Evolutionary conservation across 176 grass and related monocot genomes (phyloP), one percentile per base, ranked within the genome.

Genomic region (Miscanthus lutarioriparius): DNA sequence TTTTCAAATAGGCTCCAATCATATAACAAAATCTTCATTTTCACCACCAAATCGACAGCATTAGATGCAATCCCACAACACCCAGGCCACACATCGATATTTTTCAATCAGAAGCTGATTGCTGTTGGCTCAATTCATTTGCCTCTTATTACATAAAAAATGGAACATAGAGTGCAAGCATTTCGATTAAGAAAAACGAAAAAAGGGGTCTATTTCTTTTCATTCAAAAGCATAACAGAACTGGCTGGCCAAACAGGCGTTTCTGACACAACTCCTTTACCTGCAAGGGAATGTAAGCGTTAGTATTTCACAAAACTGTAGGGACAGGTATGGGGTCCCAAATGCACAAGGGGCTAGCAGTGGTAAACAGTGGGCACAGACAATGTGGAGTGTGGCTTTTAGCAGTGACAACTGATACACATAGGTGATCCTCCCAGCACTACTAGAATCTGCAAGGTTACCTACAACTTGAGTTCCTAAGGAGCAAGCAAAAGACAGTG

Each of bases 131-230:
- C 27, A 87, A 48, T 80, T 74, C 87, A 84, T 68, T 15, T 53
- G 20, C 48, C 87, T 68, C 87, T 89, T 80, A 80, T 89, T 89
- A 80, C 7, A 80, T 77, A 49, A 77, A 51, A 83, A 69, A 71
- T n/a, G 10, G 51, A 64, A n/a, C 73, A 63, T 17, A 68, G 67
- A 68, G 64, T 22, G 37, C 62, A 11, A 76, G 14, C 61, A 68
- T 66, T 74, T 27, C 4, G 44, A 74, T 47, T 36, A 67, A 77
- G 15, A 66, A 79, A 53, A 58, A 1, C 2, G 13, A 7, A 28
- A 10, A 12, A n/a, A 25, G 17, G 19, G 10, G 7, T 6, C 12
- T 59, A 78, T 3, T 44, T 53, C 41, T 75, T 85, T 64, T 69
- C 82, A 76, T 81, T 81, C 40, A 27, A 67, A 62, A 64, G 28